Evolutionary conservation across 192 early-diverging fungal species (phyloP).

Genomic region (Backusella macrospora): DNA sequence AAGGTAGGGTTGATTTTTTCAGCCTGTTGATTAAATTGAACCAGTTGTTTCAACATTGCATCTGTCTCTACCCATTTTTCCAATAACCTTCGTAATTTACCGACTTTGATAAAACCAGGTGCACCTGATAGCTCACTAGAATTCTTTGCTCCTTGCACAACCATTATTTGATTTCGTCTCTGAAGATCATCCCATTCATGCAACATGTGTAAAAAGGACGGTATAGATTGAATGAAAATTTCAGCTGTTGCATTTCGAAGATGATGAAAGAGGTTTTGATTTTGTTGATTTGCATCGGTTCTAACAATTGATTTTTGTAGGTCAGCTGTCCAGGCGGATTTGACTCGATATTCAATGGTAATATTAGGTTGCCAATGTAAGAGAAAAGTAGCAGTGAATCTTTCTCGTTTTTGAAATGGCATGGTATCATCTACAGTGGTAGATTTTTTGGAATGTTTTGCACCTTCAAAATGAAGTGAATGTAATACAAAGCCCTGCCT

Average conservation of each 20-base stretch:
- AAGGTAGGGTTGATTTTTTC: neutral
- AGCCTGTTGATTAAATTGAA: conserved; percentile 11
- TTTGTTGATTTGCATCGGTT: neutral
- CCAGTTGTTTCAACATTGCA: conserved; percentile 42
- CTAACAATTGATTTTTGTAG: conserved; percentile 1
- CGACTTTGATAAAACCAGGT: conserved; percentile 57
- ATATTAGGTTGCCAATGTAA: conserved; percentile 77
- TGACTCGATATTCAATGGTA: conserved; percentile 74
- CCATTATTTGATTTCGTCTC: conserved; percentile 48
- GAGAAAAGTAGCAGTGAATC: conserved; percentile 65
- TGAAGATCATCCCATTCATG: conserved; percentile 43
- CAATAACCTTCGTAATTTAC: conserved; percentile 50
- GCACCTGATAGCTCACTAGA: conserved; percentile 24
- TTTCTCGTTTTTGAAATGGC: conserved; percentile 41
- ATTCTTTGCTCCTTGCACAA: conserved; percentile 26
- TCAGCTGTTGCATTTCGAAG: conserved; percentile 51
- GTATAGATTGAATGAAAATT: conserved; percentile 52
- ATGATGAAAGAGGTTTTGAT: conserved; percentile 33
- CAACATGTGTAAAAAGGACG: conserved; percentile 46
- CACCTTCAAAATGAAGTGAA: conserved; percentile 51
- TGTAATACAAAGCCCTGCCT: conserved; percentile 72
- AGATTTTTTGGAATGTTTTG: conserved; percentile 36
- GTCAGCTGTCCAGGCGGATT: conserved; percentile 40
- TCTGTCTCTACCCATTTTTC: conserved; percentile 50
- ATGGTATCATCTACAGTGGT: neutral